Evolutionary conservation across 1,284 basidiomycete species (phyloP), one percentile per base, ranked within the genome.

Genomic region (Sanghuangporus baumii): DNA sequence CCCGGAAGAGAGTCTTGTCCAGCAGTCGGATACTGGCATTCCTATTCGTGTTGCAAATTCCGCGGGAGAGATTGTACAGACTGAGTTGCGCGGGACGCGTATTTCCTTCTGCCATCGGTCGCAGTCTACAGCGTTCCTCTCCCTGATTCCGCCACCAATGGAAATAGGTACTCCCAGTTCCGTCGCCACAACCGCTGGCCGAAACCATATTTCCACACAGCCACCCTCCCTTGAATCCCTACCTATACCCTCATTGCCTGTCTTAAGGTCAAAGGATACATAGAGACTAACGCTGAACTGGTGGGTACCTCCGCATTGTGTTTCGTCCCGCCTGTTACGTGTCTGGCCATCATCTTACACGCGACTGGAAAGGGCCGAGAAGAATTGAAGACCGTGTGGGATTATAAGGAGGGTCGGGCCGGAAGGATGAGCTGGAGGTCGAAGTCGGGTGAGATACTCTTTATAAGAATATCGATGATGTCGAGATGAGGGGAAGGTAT

Each of bases 121-220:
- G 12, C 2, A 6, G 8, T 46, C 5, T 4, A 31, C 5, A 31
- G 26, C 3, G 3, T 5, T 31, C 26, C 16, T 2, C 16, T 18
- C 6, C 14, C 16, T n/a, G 6, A 16, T 0, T 7, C 18, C 18
- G n/a, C n/a, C 26, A 54, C 54, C 40, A 0, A 2, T 7, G 38
- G 4, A 16, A 12, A 14, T 31, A 5, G 26, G 12, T n/a, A 12
- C 20, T 12, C 8, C 34, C 18, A 9, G 16, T 41, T 41, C 3
- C 9, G 40, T 16, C 40, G 40, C 40, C 8, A 16, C 37, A 23
- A 41, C 6, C 14, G 18, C 18, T 62, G 56, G 18, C 18, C n/a
- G 16, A 62, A 62, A 31, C 55, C 57, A 4, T 62, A 58, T 14
- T 57, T 58, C 55, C 26, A 58, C 23, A 43, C 61, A 1, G 31